Conservation (phyloP, 2,329 filamentous ascomycete genomes). For the Exophiala aquamarina region DNA sequence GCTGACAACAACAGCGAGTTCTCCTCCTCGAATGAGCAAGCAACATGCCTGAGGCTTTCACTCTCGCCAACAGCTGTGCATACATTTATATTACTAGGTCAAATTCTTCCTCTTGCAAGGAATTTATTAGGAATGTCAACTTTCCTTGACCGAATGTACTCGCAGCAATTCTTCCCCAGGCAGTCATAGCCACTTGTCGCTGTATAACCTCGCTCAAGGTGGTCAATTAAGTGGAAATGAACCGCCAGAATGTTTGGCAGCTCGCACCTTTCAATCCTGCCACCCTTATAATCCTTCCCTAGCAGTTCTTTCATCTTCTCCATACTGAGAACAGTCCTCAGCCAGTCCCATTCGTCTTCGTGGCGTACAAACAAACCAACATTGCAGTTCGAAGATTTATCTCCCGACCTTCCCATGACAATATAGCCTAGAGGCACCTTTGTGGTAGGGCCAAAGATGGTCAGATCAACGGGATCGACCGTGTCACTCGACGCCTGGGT, state of each 20-base stretch:
- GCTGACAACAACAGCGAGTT: no score
- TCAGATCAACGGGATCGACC: conserved; percentile 15
- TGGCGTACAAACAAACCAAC: conserved; percentile 38
- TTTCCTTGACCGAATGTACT: conserved; percentile 18
- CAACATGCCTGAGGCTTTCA: no score
- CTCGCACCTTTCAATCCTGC: conserved; percentile 20
- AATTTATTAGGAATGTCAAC: conserved; percentile 20
- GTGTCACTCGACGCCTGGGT: conserved; percentile 21
- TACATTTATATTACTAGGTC: no score
- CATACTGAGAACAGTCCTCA: conserved; percentile 40
- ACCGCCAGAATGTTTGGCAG: conserved; percentile 15
- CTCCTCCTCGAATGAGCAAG: no score
- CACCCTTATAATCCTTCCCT: conserved; percentile 13
- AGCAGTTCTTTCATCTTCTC: conserved; percentile 35
- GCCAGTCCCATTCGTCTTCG: conserved; percentile 34
- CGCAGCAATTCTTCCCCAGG: conserved; percentile 16
- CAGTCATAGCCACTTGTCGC: conserved; percentile 11
- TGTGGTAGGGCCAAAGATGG: conserved; percentile 29
- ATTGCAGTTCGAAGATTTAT: conserved; percentile 42
- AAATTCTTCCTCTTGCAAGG: no score
- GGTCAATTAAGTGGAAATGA: conserved; percentile 20
- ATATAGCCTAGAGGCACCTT: conserved; percentile 42
- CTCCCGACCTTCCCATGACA: conserved; percentile 42
- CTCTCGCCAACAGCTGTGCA: no score
- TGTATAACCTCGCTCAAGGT: conserved; percentile 13